Evolutionary conservation across 148 eudicot genomes (phyloP).

Genomic region (Cornus kousa): DNA sequence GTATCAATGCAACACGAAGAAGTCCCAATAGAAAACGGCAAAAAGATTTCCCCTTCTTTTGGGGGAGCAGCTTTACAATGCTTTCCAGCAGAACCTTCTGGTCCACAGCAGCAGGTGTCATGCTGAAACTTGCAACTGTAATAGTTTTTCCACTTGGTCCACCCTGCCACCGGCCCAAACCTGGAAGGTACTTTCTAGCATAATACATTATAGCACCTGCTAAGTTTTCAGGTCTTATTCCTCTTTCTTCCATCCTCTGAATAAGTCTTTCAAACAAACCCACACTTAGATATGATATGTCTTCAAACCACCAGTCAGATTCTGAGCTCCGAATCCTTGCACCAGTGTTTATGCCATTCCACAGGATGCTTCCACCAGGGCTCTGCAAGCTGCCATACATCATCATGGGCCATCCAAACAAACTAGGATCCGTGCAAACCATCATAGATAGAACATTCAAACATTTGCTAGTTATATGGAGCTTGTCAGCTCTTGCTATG

Average conservation of each 20-base stretch:
- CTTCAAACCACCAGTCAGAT: constrained; percentile 98
- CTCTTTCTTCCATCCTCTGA: constrained; percentile 63
- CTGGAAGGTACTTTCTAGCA: constrained; percentile 74
- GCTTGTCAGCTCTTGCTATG: constrained; percentile 55
- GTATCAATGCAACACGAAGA: constrained; percentile 77
- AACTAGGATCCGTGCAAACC: constrained; percentile 91
- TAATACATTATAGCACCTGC: constrained; percentile 80
- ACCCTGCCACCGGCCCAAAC: constrained; percentile 78
- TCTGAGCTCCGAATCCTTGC: constrained; percentile 78
- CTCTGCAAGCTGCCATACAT: constrained; percentile 95
- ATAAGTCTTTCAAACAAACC: constrained; percentile 67
- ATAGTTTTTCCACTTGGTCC: constrained; percentile 42
- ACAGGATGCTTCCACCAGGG: constrained; percentile 93
- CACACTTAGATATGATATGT: constrained; percentile 67
- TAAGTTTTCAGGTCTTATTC: constrained; percentile 67
- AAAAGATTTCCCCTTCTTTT: constrained; percentile 72
- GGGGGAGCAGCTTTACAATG: constrained; percentile 67
- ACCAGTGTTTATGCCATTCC: constrained; percentile 97
- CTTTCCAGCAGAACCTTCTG: constrained; percentile 67
- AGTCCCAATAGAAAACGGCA: constrained; percentile 82
- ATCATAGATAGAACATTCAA: constrained; percentile 67
- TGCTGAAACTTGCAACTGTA: constrained; percentile 80
- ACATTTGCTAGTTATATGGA: constrained; percentile 56
- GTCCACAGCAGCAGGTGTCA: constrained; percentile 67
- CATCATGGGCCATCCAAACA: constrained; percentile 99